Percentiles rank a stretch among this genome's conserved stretches.
phyloP scores from a whole-genome alignment of 495 filamentous ascomycete genomes.

The Hypomontagnella submonticulosa region DNA sequence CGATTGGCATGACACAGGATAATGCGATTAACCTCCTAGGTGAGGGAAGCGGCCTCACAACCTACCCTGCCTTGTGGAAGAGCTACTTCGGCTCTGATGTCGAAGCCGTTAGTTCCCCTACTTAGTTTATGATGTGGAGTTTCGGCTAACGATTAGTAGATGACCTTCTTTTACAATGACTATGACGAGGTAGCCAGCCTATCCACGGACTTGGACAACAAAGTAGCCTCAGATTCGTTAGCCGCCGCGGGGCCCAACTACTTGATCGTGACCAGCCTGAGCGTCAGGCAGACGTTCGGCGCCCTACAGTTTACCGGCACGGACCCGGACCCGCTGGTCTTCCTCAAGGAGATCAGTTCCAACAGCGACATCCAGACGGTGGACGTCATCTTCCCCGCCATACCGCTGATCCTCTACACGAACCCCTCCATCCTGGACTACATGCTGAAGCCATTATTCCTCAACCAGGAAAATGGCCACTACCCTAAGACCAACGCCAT shows the following conservation, averaged over 20 bases:
- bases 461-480: slow-evolving; percentile 89
- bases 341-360: slow-evolving; percentile 94
- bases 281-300: slow-evolving; percentile 87
- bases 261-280: slow-evolving; percentile 83
- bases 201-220: slow-evolving; percentile 72
- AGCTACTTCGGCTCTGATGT: slow-evolving; percentile 69
- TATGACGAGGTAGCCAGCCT: slow-evolving; percentile 64
- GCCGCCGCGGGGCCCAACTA: slow-evolving; percentile 74
- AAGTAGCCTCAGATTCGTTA: slow-evolving; percentile 76
- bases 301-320: slow-evolving; percentile 87
- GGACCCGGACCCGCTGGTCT: slow-evolving; percentile 78
- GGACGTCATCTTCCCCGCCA: slow-evolving; percentile 94
- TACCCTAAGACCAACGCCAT: slow-evolving; percentile 89
- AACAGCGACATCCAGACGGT: slow-evolving; percentile 95
- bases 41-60: slow-evolving; percentile 70
- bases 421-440: slow-evolving; percentile 87
- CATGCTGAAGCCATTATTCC: slow-evolving; percentile 85
- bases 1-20: slow-evolving; percentile 80
- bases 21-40: slow-evolving; percentile 83
- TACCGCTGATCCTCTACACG: slow-evolving; percentile 89
- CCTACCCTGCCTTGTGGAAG: slow-evolving; percentile 81
- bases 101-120: slow-evolving; percentile 54
- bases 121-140: slow-evolving; percentile 8
- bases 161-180: slow-evolving; percentile 79
- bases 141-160: slow-evolving; percentile 30